phyloP scores from a whole-genome alignment of 2,329 filamentous ascomycete species.

The Geosmithia flava region DNA sequence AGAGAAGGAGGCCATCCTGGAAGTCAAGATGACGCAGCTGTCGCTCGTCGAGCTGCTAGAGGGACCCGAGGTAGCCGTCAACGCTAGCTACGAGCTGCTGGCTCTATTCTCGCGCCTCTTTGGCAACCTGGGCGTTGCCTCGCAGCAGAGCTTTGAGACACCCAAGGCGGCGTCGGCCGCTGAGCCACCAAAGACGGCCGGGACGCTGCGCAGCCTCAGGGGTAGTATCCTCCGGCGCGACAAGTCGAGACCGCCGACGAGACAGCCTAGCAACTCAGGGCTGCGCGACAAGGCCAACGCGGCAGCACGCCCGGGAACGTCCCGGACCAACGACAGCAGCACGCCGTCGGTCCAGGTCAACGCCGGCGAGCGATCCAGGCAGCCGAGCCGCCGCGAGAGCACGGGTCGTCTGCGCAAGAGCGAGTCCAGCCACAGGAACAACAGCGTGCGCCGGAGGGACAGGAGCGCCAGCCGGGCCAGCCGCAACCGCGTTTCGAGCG shows the following conservation, averaged over 20 bases:
- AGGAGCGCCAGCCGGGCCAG: conserved; percentile 33
- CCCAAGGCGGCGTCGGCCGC: conserved; percentile 29
- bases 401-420: conserved; percentile 25
- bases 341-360: conserved; percentile 70
- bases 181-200: conserved; percentile 53
- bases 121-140: conserved; percentile 30
- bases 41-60: conserved; percentile 73
- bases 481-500: conserved; percentile 30
- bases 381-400: conserved; percentile 20
- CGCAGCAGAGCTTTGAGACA: conserved; percentile 28
- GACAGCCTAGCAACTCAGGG: conserved; percentile 20
- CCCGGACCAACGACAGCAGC: conserved; percentile 26
- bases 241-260: conserved; percentile 29
- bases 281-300: conserved; percentile 21
- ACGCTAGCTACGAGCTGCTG: conserved; percentile 75
- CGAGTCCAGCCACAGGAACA: conserved; percentile 28
- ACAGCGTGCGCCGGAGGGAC: conserved; percentile 39
- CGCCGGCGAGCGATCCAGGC: conserved; percentile 40
- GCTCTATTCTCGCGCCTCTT: conserved; percentile 74
- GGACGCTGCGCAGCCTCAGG: conserved; percentile 56
- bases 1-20: conserved; percentile 79
- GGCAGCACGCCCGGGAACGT: conserved; percentile 21
- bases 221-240: conserved; percentile 62
- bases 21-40: conserved; percentile 92
- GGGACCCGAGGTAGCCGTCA: conserved; percentile 75